Base-by-base conservation (phyloP, 1,139 yeast genomes). In the Suhomyces chickasaworum region DNA sequence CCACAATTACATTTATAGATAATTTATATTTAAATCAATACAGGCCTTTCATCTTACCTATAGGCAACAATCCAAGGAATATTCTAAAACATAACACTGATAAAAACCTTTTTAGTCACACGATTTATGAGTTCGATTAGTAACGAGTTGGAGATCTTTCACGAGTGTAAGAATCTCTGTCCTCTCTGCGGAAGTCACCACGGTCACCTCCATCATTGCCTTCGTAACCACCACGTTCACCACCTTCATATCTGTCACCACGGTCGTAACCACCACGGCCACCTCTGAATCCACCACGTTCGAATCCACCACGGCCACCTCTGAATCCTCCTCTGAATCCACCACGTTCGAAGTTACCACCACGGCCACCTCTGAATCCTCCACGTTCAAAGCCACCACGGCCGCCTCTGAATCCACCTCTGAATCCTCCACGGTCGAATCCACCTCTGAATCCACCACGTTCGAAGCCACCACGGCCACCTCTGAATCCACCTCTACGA, bases 141-240 rank as follows among this genome's bases (percentile, higher is more conserved):
- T 75, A 75, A 72, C 83, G 77, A 51, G 78, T 71, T 65, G 83
- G 83, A 47, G 83, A 78, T 73, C 84, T 78, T 61, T 80, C 84
- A 68, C 84, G 78, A 53, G 68, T 69, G 60, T 69, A 68, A 47
- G 75, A 73, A 55, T 72, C 77, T 64, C 73, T 66, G 53, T 68
- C 74, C 46, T 46, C 36, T 52, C 65, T 63, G 60, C 71, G 63
- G 61, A 67, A 61, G 49, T 68, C 64, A 52, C 72, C 64, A 61
- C 77, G 60, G 49, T 67, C 70, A 58, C 62, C 75, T 49, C 78
- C 80, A 61, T 54, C 42, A 12, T 23, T 25, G 33, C 40, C 40
- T 20, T 37, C 40, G 18, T 27, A 37, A 10, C 40, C 40, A 60
- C 77, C 59, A 61, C 77, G 59, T 47, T 67, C 70, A 58, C 62